Conservation (phyloP, 228 moss, liverwort and hornwort species). For the Sphagnum magellanicum region DNA sequence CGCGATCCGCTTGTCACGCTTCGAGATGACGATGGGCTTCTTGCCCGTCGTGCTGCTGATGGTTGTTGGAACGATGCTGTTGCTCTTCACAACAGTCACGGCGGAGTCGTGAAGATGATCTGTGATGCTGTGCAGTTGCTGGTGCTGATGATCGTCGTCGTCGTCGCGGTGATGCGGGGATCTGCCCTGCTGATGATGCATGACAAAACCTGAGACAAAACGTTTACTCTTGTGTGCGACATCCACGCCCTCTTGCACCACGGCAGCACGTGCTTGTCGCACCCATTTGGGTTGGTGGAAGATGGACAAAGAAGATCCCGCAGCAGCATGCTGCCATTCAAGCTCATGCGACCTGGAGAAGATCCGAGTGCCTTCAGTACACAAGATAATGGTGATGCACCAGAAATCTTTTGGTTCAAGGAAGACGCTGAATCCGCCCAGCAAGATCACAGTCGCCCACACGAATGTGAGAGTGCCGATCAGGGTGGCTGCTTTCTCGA, state of each 20-base stretch:
- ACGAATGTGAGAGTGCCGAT: conserved; percentile 59
- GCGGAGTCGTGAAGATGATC: too few relatives aligned
- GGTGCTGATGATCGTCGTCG: too few relatives aligned
- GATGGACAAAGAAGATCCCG: not conserved
- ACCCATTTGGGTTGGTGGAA: not conserved
- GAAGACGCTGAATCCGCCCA: conserved; percentile 59
- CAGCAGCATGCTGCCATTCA: conserved; percentile 56
- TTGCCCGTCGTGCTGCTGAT: not conserved
- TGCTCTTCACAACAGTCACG: not conserved
- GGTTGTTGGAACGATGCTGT: conserved; percentile 1
- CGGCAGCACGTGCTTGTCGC: not conserved
- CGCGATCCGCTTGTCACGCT: conserved; percentile 13
- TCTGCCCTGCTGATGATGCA: too few relatives aligned
- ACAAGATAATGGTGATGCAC: conserved; percentile 46
- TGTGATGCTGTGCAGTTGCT: too few relatives aligned
- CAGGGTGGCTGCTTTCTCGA: conserved; percentile 54
- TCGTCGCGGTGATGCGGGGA: too few relatives aligned
- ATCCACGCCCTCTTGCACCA: not conserved
- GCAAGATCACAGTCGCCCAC: conserved; percentile 71
- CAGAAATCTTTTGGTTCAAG: conserved; percentile 50
- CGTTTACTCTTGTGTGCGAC: not conserved
- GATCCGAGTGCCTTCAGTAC: conserved; percentile 62
- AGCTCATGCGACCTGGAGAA: conserved; percentile 56
- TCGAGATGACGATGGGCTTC: not conserved
- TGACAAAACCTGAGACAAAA: not conserved